phyloP scores from a whole-genome alignment of 495 filamentous ascomycete species.

The Podospora australis region DNA sequence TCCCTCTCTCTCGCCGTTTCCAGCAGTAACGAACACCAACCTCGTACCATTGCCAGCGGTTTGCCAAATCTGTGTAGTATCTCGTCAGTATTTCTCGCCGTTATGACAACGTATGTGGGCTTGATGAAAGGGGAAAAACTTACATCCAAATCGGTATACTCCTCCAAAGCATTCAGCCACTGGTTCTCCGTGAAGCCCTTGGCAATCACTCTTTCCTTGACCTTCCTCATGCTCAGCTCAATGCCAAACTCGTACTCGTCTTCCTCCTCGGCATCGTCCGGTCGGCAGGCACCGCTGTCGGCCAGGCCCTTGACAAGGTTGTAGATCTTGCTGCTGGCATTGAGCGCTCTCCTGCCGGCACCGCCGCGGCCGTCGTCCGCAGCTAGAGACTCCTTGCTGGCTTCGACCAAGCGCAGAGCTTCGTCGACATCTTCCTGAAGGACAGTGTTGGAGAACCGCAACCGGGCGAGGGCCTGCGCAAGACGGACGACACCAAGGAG shows the following conservation, averaged over 20 bases:
- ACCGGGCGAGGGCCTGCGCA: slow-evolving; percentile 88
- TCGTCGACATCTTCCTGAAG: slow-evolving; percentile 93
- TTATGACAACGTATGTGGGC: too few species aligned
- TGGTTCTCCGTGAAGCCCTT: slow-evolving; percentile 97
- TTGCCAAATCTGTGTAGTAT: slow-evolving; percentile 77
- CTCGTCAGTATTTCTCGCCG: slow-evolving; percentile 5
- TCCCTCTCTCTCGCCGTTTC: slow-evolving; percentile 31
- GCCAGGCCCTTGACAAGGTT: slow-evolving; percentile 80
- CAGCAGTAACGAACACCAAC: slow-evolving; percentile 63
- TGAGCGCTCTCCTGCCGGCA: slow-evolving; percentile 58
- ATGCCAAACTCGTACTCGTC: slow-evolving; percentile 43
- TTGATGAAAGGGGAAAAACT: slow-evolving; percentile 50
- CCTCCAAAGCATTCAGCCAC: slow-evolving; percentile 74
- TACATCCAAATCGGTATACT: slow-evolving; percentile 84
- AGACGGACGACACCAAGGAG: slow-evolving; percentile 88
- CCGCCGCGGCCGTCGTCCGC: slow-evolving; percentile 53
- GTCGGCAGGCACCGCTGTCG: slow-evolving; percentile 62
- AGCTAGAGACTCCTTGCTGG: slow-evolving; percentile 80
- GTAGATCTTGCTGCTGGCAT: slow-evolving; percentile 84
- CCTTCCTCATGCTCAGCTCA: slow-evolving; percentile 77
- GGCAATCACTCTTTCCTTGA: slow-evolving; percentile 82
- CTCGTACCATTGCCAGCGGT: slow-evolving; percentile 78
- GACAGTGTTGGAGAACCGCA: slow-evolving; percentile 77
- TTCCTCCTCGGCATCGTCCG: slow-evolving; percentile 64
- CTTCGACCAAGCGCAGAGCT: slow-evolving; percentile 81